Evolutionary conservation across 257 asterid species (phyloP).

Genomic region (Scutellaria minor): DNA sequence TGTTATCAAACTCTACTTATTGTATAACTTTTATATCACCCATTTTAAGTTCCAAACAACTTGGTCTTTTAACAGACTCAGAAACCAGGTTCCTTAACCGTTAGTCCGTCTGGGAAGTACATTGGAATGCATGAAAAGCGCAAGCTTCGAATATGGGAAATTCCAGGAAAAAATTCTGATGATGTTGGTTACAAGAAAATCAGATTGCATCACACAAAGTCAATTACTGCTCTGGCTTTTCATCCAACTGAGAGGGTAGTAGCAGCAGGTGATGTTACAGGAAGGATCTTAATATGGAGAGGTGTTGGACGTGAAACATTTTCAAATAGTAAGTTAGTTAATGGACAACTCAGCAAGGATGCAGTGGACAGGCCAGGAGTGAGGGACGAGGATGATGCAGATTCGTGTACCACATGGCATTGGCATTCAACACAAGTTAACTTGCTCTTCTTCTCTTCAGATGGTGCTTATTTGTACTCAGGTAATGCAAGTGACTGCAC

Average conservation of each 20-base stretch:
- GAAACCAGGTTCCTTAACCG: slow-evolving; percentile 50
- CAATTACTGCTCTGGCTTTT: slow-evolving; percentile 74
- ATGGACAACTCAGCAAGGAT: slow-evolving; percentile 44
- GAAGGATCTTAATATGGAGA: slow-evolving; percentile 95
- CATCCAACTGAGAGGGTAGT: slow-evolving; percentile 84
- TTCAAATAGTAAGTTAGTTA: slow-evolving; percentile 38
- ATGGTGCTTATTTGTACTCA: slow-evolving; percentile 93
- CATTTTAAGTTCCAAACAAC: slow-evolving; percentile 11
- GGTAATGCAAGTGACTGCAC: slow-evolving; percentile 50
- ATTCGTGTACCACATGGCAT: slow-evolving; percentile 93
- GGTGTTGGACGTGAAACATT: slow-evolving; percentile 65
- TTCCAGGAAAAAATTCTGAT: slow-evolving; percentile 72
- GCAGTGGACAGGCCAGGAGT: slow-evolving; percentile 85
- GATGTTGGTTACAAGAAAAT: slow-evolving; percentile 50
- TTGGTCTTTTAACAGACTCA: slow-evolving; percentile 52
- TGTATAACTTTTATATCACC: slow-evolving; percentile 6
- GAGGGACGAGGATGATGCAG: slow-evolving; percentile 75
- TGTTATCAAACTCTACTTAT: slow-evolving; percentile 8
- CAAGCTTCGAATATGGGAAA: slow-evolving; percentile 80
- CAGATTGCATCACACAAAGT: slow-evolving; percentile 80
- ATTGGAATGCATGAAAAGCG: slow-evolving; percentile 67
- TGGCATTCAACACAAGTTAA: slow-evolving; percentile 94
- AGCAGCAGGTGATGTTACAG: slow-evolving; percentile 94
- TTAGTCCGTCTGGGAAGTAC: slow-evolving; percentile 66
- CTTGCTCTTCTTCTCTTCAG: slow-evolving; percentile 85